Evolutionary conservation across 345 rosid species (phyloP), one percentile per base, ranked within the genome.

Genomic region (Brassica juncea): DNA sequence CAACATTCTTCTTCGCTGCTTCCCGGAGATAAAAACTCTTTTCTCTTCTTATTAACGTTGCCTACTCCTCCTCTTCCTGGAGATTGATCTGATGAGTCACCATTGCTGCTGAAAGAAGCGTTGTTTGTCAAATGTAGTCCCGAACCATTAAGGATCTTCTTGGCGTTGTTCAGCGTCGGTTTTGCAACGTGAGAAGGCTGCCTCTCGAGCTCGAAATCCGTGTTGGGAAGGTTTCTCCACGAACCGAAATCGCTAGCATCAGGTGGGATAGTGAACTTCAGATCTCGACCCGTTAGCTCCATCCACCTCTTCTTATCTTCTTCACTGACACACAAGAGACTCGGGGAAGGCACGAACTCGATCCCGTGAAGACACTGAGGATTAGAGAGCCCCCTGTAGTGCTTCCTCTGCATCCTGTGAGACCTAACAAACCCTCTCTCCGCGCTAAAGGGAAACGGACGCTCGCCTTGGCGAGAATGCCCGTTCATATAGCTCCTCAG

Each of bases 331-430:
- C 77, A 81, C 80, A 82, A 58, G 79, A 96, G 91, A 82, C 83
- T 93, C 11, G 99, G 99, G 0, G 91, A 87, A 14, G 87, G 59
- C 68, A 95, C 93, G 73, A 91, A 82, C 77, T 95, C 98, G 12
- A 96, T 87, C 31, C 99, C 99, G 52, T 96, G 98, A 71, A 96
- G 86, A 69, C 98, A 96, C 71, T 93, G 98, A 55, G 98, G 98
- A 72, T 96, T 96, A 14, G 99, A 96, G 66, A 96, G 89, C 70
- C 99, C 99, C 44, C 98, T 86, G 73, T 96, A 96, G 62, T 96
- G 98, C 83, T 96, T 96, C 82, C 98, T 84, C 84, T 95, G 99
- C 99, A 95, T 96, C 77, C 97, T 82, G 76, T 96, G 99, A 64
- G 99, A 96, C 55, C 99, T 85, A 39, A 91, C 94, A 78, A 96